Conservation (phyloP, 1,139 yeast genomes). For the Meyerozyma athensensis region DNA sequence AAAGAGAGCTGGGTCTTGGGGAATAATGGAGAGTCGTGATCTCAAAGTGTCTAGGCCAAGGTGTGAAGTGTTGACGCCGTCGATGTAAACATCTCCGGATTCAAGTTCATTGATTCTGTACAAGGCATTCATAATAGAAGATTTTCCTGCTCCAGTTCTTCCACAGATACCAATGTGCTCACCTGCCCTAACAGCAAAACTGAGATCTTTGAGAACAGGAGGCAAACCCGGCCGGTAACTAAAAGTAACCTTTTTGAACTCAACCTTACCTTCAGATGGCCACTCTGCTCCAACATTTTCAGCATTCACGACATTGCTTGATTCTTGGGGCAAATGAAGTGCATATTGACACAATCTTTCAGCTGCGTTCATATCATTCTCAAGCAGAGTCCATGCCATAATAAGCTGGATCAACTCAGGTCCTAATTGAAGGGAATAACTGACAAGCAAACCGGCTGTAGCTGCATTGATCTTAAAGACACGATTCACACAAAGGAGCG, state of each 20-base stretch:
- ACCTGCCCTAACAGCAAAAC: constrained; percentile 11
- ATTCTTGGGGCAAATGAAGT: constrained; percentile 14
- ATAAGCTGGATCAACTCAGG: constrained; percentile 13
- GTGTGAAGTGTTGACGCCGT: constrained; percentile 13
- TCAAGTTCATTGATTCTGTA: constrained; percentile 15
- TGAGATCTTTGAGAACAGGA: constrained; percentile 15
- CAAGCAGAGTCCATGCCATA: constrained; percentile 13
- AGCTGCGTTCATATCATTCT: constrained; percentile 14
- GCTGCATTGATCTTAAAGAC: constrained; percentile 13
- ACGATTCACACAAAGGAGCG: constrained; percentile 13
- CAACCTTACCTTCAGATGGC: constrained; percentile 16
- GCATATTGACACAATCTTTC: constrained; percentile 16
- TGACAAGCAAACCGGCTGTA: constrained; percentile 13
- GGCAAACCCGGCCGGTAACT: constrained; percentile 19
- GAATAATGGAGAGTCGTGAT: constrained; percentile 14
- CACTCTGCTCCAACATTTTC: constrained; percentile 7
- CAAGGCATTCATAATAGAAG: constrained; percentile 20
- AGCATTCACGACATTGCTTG: constrained; percentile 2
- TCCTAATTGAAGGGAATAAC: constrained; percentile 14
- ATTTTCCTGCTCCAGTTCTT: constrained; percentile 22
- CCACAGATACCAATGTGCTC: constrained; percentile 22
- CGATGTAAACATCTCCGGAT: constrained; percentile 16
- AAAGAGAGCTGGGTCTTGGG: constrained; percentile 16
- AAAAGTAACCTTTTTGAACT: constrained; percentile 15
- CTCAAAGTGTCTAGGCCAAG: constrained; percentile 12